Percentiles rank a stretch among this genome's conserved stretches.
These are phyloP conservation scores for Botrytis fragariae DNA, from an alignment of 2,329 filamentous ascomycete genomes.

Conservation along the genomic window DNA sequence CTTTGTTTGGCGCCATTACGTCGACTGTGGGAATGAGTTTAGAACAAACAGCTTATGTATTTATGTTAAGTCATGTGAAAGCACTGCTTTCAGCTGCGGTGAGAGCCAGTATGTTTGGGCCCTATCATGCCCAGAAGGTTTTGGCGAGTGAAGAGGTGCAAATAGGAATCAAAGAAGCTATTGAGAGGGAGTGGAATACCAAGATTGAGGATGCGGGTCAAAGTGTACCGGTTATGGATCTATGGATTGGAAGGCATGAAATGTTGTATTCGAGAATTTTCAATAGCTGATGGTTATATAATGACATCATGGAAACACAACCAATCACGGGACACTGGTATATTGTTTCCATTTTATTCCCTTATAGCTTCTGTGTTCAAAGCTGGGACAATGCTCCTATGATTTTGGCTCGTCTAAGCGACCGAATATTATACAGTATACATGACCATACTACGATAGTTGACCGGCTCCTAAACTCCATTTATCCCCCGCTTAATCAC, in stretches of 20 bases:
- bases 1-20: slow-evolving; percentile 67
- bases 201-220: slow-evolving; percentile 67
- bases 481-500: slow-evolving; percentile 50
- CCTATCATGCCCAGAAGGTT: slow-evolving; percentile 74
- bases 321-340: neutral
- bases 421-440: slow-evolving; percentile 10
- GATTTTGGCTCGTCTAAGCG: neutral
- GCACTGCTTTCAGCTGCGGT: slow-evolving; percentile 75
- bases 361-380: neutral
- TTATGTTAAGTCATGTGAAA: slow-evolving; percentile 73
- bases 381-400: neutral
- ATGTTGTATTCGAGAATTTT: slow-evolving; percentile 82
- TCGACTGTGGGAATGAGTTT: slow-evolving; percentile 58
- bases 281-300: slow-evolving; percentile 58
- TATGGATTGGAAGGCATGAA: slow-evolving; percentile 83
- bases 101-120: slow-evolving; percentile 72
- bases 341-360: neutral
- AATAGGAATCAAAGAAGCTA: slow-evolving; percentile 53
- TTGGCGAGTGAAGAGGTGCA: slow-evolving; percentile 62
- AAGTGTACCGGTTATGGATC: slow-evolving; percentile 72
- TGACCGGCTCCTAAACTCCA: slow-evolving; percentile 25
- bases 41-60: slow-evolving; percentile 69
- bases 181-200: slow-evolving; percentile 59
- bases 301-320: neutral
- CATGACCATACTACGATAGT: neutral